These are phyloP conservation scores for Aspergillus versicolor DNA, from an alignment of 2,329 filamentous ascomycete genomes.

Conservation along the genomic window DNA sequence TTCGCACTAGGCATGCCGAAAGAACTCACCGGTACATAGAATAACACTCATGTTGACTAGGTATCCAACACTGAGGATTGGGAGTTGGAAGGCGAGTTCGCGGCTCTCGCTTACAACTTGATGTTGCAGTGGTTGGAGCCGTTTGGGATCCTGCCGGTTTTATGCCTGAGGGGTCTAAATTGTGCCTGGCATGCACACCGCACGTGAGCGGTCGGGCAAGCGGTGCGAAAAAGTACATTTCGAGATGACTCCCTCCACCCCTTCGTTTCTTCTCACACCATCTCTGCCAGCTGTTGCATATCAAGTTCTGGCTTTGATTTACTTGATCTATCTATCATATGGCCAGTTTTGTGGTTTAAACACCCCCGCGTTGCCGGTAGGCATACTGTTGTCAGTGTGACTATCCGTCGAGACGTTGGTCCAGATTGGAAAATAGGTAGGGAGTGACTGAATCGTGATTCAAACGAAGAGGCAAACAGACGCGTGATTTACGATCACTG, in stretches of 20 bases:
- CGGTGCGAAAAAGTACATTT: constrained; percentile 46
- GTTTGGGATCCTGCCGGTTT: constrained; percentile 18
- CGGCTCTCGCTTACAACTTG: constrained; percentile 5
- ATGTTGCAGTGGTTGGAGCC: constrained; percentile 1
- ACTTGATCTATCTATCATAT: not conserved
- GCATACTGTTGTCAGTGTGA: constrained; percentile 1
- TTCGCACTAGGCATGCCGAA: not conserved
- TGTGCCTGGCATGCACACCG: not conserved
- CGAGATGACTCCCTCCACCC: not conserved
- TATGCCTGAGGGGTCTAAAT: constrained; percentile 2
- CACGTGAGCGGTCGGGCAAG: constrained; percentile 54
- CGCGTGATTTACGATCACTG: not conserved
- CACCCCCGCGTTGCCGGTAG: not conserved
- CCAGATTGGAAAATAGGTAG: not conserved
- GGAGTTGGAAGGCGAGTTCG: constrained; percentile 6
- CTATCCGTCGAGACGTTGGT: not conserved
- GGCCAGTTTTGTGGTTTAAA: not conserved
- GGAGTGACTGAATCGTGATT: not conserved
- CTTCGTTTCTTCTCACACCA: not conserved
- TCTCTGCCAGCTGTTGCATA: not conserved
- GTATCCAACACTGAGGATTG: not conserved
- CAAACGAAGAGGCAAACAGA: not conserved
- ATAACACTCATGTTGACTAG: constrained; percentile 60
- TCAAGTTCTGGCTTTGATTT: not conserved
- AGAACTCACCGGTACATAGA: constrained; percentile 60